Base-by-base conservation (phyloP, 148 eudicot genomes). In the Rhododendron simsii region DNA sequence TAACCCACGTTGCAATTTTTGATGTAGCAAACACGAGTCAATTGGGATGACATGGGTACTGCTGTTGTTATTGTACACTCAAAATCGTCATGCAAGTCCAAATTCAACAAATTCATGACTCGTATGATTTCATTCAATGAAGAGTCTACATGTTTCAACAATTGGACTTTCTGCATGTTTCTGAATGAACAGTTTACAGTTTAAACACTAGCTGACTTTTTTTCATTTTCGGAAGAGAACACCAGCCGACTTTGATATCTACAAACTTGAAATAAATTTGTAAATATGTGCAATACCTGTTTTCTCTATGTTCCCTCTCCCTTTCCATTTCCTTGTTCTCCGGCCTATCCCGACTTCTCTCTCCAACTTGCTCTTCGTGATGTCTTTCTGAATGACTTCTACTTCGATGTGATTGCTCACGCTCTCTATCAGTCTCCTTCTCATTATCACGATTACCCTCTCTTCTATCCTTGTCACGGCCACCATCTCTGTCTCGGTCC, bases 361-460 rank as follows among this genome's bases (percentile, higher is more conserved):
- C 95, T 79, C 85, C 86, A 5, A 90, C 89, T 11, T 16, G 84
- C 81, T 84, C 94, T 57, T 91, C 92, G 26, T 87, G 89, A 76
- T 84, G 93, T 84, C 89, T 93, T 88, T 69, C 90, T 33, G 90
- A 77, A 86, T 84, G 92, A 67, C 95, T 92, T 86, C 90, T 89
- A 75, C 94, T 92, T 53, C 92, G 91, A 23, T 87, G 91, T 16
- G 90, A 89, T 21, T 88, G 92, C 23, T 90, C 93, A 20, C 57
- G 81, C 75, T 86, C 88, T 48, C 81, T 88, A 7, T 84, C 93
- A 71, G 51, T 89, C 85, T 91, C 92, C 73, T 41, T 83, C 55
- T 41, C 89, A 23, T 84, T 50, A 48, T 86, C 88, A 84, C 81
- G 88, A 30, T 83, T 88, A 78, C 73, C 85, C 48, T 85, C 89